Evolutionary conservation across 306 rosid genomes (phyloP).

Genomic region (Luffa acutangula): DNA sequence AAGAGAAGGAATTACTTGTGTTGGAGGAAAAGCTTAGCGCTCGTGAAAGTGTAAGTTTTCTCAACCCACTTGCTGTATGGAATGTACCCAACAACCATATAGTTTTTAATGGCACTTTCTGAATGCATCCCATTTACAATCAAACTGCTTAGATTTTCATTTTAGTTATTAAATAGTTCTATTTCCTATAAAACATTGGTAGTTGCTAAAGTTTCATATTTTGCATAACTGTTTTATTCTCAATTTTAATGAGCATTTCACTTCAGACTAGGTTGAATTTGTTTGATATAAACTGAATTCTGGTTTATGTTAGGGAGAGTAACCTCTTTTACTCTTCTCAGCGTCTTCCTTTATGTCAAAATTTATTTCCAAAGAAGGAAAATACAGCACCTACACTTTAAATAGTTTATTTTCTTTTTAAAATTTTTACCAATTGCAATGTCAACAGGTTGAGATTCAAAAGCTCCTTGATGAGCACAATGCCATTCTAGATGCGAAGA

Average conservation of each 20-base stretch:
- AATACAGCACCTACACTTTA: neutral
- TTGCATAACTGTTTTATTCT: neutral
- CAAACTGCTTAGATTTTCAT: neutral
- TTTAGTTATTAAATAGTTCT: neutral
- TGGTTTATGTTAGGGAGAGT: neutral
- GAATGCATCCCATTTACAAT: neutral
- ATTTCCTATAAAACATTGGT: neutral
- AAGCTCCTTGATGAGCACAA: constrained; percentile 74
- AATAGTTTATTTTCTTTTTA: neutral
- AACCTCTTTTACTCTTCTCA: neutral
- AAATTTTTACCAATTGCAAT: neutral
- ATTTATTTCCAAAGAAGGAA: neutral
- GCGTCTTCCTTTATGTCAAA: neutral
- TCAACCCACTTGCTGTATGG: neutral
- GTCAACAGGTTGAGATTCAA: constrained; percentile 67
- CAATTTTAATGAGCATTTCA: neutral
- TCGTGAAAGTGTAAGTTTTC: constrained; percentile 60
- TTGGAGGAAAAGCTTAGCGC: constrained; percentile 66
- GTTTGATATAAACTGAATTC: neutral
- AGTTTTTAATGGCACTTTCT: neutral
- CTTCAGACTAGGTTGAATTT: neutral
- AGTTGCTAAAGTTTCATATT: neutral
- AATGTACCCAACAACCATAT: neutral
- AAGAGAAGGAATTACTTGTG: constrained; percentile 60
- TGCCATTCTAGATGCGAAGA: constrained; percentile 48